These are phyloP conservation scores for Chaetomiaceae sp. DNA, from an alignment of 2,329 filamentous ascomycete species.

Conservation along the genomic window DNA sequence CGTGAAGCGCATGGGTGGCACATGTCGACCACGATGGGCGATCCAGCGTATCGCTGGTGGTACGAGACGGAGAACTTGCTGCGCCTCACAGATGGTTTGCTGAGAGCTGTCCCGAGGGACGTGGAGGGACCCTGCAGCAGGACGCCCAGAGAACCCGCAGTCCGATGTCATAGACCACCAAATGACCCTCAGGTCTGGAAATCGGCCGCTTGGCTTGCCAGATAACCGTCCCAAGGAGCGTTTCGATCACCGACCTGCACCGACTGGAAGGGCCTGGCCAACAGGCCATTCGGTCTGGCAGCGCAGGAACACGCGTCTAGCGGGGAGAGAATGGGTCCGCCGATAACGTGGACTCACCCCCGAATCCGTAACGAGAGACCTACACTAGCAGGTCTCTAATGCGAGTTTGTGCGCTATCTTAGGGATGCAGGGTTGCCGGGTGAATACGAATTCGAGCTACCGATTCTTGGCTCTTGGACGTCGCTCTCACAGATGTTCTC, in stretches of 20 bases:
- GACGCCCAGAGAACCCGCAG: neutral
- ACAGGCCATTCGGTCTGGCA: too few species aligned
- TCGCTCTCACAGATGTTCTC: too few species aligned
- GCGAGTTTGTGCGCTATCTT: neutral
- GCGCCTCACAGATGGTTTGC: conserved; percentile 16
- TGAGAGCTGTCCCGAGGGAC: conserved; percentile 3
- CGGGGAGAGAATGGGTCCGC: neutral
- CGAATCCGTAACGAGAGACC: too few species aligned
- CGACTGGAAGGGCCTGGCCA: too few species aligned
- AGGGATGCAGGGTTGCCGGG: too few species aligned
- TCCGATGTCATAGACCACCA: conserved; percentile 1
- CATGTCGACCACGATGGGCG: too few species aligned
- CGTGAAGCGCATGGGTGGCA: too few species aligned
- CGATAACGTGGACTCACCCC: too few species aligned
- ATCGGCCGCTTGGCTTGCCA: conserved; percentile 12
- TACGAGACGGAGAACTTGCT: conserved; percentile 2
- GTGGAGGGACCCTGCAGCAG: conserved; percentile 9
- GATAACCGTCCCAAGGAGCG: conserved; percentile 7
- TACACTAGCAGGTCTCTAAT: too few species aligned
- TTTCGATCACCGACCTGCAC: conserved; percentile 12
- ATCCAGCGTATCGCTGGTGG: conserved; percentile 5
- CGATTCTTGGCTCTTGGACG: too few species aligned
- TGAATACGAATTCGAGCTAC: too few species aligned
- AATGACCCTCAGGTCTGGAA: conserved; percentile 5
- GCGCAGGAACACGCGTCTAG: conserved; percentile 12